A percentile compares a stretch with the other conserved stretches of the same genome.
phyloP scores from a whole-genome alignment of 352 stramenopile genomes.

The Globisporangium nodosum region DNA sequence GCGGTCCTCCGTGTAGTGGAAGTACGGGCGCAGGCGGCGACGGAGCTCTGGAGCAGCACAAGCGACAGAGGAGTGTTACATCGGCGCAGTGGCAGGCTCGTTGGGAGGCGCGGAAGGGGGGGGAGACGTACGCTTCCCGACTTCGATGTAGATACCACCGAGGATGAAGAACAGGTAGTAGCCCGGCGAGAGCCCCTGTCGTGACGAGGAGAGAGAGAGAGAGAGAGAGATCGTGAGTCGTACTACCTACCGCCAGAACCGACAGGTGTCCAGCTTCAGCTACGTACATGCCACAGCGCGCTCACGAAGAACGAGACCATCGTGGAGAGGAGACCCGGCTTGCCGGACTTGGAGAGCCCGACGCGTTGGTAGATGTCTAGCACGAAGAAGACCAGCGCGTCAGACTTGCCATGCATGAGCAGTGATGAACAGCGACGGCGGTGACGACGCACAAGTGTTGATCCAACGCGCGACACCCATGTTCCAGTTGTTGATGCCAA shows the following conservation, averaged over 20 bases:
- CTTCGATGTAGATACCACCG: slow-evolving; percentile 82
- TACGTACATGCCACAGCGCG: slow-evolving; percentile 77
- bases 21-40: slow-evolving; percentile 64
- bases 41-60: slow-evolving; percentile 41
- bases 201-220: slow-evolving; percentile 1
- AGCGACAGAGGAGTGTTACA: too few relatives aligned
- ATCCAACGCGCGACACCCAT: slow-evolving; percentile 82
- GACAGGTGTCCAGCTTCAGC: too few relatives aligned
- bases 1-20: slow-evolving; percentile 86
- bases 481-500: slow-evolving; percentile 89
- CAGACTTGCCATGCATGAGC: background rate
- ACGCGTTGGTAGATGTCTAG: slow-evolving; percentile 85
- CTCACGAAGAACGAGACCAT: slow-evolving; percentile 81
- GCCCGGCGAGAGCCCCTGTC: slow-evolving; percentile 72
- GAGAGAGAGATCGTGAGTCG: slow-evolving; percentile 11
- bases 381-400: background rate
- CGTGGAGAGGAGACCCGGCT: slow-evolving; percentile 62
- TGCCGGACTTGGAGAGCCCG: slow-evolving; percentile 72
- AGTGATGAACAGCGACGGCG: background rate
- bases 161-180: slow-evolving; percentile 89
- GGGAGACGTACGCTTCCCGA: slow-evolving; percentile 59
- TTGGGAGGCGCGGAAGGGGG: background rate
- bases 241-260: background rate
- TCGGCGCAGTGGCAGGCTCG: too few relatives aligned
- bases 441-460: slow-evolving; percentile 61